Evolutionary conservation across 331 rosid genomes (phyloP), one percentile per base, ranked within the genome.

Genomic region (Quercus phellos): DNA sequence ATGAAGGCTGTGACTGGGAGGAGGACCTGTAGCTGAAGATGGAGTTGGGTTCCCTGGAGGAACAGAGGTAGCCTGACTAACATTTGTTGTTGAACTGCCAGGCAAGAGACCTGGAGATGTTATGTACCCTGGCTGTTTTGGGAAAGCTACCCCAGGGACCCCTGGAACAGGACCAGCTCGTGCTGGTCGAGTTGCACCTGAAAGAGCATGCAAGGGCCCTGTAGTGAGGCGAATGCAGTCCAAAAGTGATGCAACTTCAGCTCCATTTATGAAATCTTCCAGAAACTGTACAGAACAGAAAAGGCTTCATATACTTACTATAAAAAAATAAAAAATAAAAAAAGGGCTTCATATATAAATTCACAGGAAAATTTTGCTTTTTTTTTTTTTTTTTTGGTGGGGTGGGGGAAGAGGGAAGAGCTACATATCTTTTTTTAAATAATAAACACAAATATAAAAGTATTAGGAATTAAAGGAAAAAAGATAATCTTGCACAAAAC

Each of bases 161-260:
- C 94, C 92, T 0, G 97, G 93, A 81, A 90, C 86, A 77, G 99
- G 97, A 82, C 97, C 94, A 67, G 99, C 99, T 75, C 99, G 90
- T 50, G 98, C 98, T 63, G 98, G 99, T 66, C 96, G 93, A 54
- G 99, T 95, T 77, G 99, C 99, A 51, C 97, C 98, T 30, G 97
- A 90, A 76, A 95, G 94, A 79, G 99, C 97, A 84, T 93, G 98
- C 71, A 95, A 92, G 63, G 99, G 99, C 56, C 99, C 98, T 4
- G 98, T 96, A 75, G 99, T 95, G 53, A 95, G 97, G 83, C 98
- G 98, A 87, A 95, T 95, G 85, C 99, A 95, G 80, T 93, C 99
- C 89, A 95, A 85, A 73, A 95, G 97, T 2, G 98, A 89, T 64
- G 97, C 93, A 80, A 95, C 98, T 88, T 95, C 99, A 81, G 92